Evolutionary conservation across 2,329 filamentous ascomycete genomes (phyloP), one percentile per base, ranked within the genome.

Genomic region (Epichloe festucae): DNA sequence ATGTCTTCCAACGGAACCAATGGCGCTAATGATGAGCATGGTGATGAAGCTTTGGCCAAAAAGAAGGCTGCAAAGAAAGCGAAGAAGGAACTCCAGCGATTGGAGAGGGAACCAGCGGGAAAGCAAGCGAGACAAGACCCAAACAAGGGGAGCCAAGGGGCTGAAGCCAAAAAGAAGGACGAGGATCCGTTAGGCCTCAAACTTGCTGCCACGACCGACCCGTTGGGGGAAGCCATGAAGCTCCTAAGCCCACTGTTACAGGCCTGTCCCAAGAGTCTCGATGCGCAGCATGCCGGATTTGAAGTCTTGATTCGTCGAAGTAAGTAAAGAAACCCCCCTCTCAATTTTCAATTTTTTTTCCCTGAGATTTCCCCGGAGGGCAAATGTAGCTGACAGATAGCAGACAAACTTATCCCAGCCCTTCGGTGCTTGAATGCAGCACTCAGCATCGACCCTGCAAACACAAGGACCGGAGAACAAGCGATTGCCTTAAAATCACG

Each of bases 31-130:
- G 73, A 70, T n/a, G 65, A 66, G 41, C 66, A 70, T 46, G 71
- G 70, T 2, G 77, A 82, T 10, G 79, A 81, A 54, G 71, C 81
- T 1, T 73, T 80, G 19, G 88, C 91, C 60, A 81, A 79, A 58
- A 95, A 91, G 73, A 95, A 91, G 73, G 88, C 87, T 0, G 76
- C 85, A 31, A 95, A 95, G 73, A 95, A 95, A 72, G 87, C 89
- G 0, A 88, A 85, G 69, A 93, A 87, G 65, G 88, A 91, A 60
- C 67, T 70, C 54, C 70, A 73, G 59, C 67, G 70, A 12, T 55
- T 84, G 36, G 86, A 90, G 66, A 83, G 87, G 62, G 84, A 87
- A 58, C 87, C 89, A 41, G 84, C 84, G 27, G 88, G 89, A 58
- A 87, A 82, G 62, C 80, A 81, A 19, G 82, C 85, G 38, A 87